Conservation (phyloP, 2,329 filamentous ascomycete species). For the Penicillium paneum region DNA sequence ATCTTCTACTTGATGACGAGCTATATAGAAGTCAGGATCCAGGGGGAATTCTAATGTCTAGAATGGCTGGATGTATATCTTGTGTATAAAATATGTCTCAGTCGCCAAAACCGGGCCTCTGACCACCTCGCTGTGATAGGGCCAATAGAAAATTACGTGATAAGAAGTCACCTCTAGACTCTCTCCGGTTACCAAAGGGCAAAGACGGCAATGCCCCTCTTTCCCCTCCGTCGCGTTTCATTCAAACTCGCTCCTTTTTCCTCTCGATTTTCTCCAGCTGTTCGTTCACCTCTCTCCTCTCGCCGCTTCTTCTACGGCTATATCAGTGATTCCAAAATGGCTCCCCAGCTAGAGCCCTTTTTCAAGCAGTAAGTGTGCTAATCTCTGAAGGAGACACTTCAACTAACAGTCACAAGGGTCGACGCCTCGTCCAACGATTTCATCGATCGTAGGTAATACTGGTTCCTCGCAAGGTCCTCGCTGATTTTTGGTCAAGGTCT, state of each 20-base stretch:
- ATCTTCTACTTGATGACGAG: neutral
- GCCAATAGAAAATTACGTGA: constrained; percentile 23
- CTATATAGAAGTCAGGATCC: neutral
- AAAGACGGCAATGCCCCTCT: constrained; percentile 32
- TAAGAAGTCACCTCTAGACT: constrained; percentile 13
- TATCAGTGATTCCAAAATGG: constrained; percentile 65
- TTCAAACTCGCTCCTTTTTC: constrained; percentile 21
- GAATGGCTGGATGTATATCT: too few species aligned
- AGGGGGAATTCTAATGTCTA: neutral
- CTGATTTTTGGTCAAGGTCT: constrained; percentile 48
- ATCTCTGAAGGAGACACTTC: neutral
- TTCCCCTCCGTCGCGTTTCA: constrained; percentile 31
- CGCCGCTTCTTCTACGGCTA: constrained; percentile 45
- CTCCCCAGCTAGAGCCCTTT: constrained; percentile 83
- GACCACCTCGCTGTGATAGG: constrained; percentile 13
- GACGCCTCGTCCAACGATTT: constrained; percentile 75
- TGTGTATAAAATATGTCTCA: neutral
- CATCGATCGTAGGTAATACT: constrained; percentile 64
- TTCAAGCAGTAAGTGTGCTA: constrained; percentile 66
- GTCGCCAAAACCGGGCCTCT: too few species aligned
- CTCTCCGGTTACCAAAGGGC: constrained; percentile 10
- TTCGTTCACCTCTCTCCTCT: constrained; percentile 13
- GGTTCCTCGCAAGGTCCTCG: neutral
- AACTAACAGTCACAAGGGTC: constrained; percentile 47
- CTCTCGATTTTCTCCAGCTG: constrained; percentile 14